A percentile compares a stretch with the other conserved stretches of the same genome.
Evolutionary conservation across 73 alveolate species (phyloP).

Genomic region (Paramecium primaurelia): DNA sequence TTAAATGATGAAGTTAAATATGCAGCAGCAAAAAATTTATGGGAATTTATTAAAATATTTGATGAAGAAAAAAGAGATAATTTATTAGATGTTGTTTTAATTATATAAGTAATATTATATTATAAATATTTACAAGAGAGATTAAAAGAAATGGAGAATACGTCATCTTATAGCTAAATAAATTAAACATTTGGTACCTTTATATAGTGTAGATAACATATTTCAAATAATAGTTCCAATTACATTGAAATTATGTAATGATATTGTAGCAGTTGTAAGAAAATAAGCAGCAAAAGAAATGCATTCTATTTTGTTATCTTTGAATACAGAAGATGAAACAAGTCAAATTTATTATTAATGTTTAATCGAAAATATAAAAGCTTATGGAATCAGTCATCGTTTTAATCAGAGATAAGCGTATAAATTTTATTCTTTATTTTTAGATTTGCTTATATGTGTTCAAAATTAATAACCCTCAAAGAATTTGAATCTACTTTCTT

Average conservation of each 20-base stretch:
- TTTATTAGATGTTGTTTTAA: slow-evolving; percentile 52
- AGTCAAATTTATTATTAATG: not conserved
- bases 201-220: slow-evolving; percentile 40
- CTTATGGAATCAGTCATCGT: slow-evolving; percentile 17
- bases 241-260: slow-evolving; percentile 56
- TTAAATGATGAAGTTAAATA: slow-evolving; percentile 51
- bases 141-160: slow-evolving; percentile 61
- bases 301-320: not conserved
- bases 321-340: not conserved
- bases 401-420: slow-evolving; percentile 33
- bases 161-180: slow-evolving; percentile 57
- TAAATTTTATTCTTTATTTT: not conserved
- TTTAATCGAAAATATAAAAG: slow-evolving; percentile 23
- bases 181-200: slow-evolving; percentile 18
- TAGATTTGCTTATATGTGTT: slow-evolving; percentile 38
- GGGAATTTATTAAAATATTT: slow-evolving; percentile 51
- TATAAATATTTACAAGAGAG: not conserved
- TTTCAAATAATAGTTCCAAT: slow-evolving; percentile 57
- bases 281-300: slow-evolving; percentile 26
- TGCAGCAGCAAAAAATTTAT: slow-evolving; percentile 41
- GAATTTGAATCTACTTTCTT: slow-evolving; percentile 9
- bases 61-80: slow-evolving; percentile 54
- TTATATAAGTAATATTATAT: not conserved
- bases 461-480: not conserved
- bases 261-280: slow-evolving; percentile 30